phyloP scores from a whole-genome alignment of 345 rosid species.

The Rhodomyrtus tomentosa region DNA sequence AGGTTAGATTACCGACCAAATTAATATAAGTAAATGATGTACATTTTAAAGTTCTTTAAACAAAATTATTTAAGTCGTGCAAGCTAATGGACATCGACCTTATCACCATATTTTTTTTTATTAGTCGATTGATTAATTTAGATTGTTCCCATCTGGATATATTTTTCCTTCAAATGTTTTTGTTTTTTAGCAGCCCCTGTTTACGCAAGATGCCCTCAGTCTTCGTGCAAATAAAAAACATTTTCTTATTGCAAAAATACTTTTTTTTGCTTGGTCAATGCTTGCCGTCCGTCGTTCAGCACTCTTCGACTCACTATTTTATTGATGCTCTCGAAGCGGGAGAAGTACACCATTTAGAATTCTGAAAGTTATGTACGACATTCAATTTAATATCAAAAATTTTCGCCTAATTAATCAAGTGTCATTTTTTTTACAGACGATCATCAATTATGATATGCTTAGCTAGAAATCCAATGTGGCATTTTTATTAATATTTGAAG shows the following conservation, averaged over 20 bases:
- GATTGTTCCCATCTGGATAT: neutral
- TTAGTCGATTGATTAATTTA: neutral
- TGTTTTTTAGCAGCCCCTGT: neutral
- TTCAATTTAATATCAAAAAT: no score
- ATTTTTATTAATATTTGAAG: no score
- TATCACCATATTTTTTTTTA: neutral
- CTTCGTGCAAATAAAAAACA: neutral
- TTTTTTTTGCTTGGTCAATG: neutral
- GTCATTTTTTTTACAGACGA: no score
- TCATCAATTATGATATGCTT: no score
- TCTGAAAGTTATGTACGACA: no score
- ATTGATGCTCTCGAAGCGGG: neutral
- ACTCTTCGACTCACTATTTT: neutral
- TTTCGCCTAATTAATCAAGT: no score
- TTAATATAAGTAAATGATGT: neutral
- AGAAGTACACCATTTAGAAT: no score
- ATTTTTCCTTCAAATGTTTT: neutral
- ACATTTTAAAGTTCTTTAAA: neutral
- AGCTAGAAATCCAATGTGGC: no score
- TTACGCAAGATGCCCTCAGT: neutral
- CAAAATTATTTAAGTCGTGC: no score
- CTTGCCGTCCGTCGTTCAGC: neutral
- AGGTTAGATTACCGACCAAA: neutral
- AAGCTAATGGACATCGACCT: neutral
- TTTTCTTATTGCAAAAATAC: neutral